phyloP scores from a whole-genome alignment of 257 asterid genomes.

The Ilex asprella region DNA sequence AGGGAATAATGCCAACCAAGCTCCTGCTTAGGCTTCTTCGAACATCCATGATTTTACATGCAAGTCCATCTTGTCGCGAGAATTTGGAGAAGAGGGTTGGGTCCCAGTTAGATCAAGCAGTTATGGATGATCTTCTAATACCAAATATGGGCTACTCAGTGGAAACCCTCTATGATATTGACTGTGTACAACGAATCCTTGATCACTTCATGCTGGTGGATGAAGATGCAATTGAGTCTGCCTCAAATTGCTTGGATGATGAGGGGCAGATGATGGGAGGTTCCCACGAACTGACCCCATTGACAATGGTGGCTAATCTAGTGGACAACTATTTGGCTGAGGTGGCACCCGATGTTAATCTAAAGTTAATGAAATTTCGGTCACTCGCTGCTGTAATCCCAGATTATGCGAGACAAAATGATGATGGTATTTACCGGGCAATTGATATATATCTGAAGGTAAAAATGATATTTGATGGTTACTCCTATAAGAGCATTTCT shows the following conservation, averaged over 20 bases:
- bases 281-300: constrained; percentile 16
- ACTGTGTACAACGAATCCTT: constrained; percentile 41
- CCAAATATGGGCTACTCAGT: constrained; percentile 31
- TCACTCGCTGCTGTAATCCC: constrained; percentile 44
- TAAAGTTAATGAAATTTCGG: constrained; percentile 34
- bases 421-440: constrained; percentile 47
- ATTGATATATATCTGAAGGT: constrained; percentile 48
- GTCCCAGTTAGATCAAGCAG: constrained; percentile 34
- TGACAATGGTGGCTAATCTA: constrained; percentile 36
- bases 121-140: constrained; percentile 37
- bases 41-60: constrained; percentile 29
- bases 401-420: constrained; percentile 31
- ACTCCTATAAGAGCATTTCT: background rate
- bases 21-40: constrained; percentile 34
- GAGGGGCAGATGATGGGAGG: constrained; percentile 22
- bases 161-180: constrained; percentile 47
- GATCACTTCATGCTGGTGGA: constrained; percentile 37
- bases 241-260: constrained; percentile 12
- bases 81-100: constrained; percentile 39
- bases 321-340: constrained; percentile 48
- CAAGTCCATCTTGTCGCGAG: constrained; percentile 29
- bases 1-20: constrained; percentile 29
- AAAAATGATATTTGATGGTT: background rate
- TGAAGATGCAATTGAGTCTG: constrained; percentile 16
- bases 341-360: constrained; percentile 43